Conservation (phyloP, 306 rosid species). For the Vigna nakashimae region DNA sequence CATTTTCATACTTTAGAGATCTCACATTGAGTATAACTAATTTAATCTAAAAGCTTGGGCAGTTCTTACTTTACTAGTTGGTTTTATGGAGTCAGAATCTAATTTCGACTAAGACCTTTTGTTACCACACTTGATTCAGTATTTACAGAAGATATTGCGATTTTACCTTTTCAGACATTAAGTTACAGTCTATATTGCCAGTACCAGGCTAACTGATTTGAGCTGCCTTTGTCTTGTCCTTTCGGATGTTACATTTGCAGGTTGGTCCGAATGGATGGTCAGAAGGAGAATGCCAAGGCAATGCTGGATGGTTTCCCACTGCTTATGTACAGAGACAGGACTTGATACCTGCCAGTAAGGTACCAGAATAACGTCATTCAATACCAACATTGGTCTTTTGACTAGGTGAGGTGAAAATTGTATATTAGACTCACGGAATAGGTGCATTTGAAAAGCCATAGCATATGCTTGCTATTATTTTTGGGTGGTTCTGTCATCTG, state of each 20-base stretch:
- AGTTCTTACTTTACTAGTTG: neutral
- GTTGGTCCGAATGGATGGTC: conserved; percentile 90
- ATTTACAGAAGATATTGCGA: neutral
- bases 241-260: conserved; percentile 44
- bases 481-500: conserved; percentile 40
- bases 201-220: conserved; percentile 5
- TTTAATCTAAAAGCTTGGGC: too few relatives aligned
- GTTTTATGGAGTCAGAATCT: neutral
- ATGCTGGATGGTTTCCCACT: conserved; percentile 95
- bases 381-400: conserved; percentile 40
- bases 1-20: neutral
- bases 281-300: conserved; percentile 80
- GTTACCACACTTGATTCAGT: conserved; percentile 18
- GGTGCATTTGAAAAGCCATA: conserved; percentile 35
- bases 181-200: conserved; percentile 13
- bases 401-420: conserved; percentile 44
- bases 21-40: too few relatives aligned
- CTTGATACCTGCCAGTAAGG: conserved; percentile 57
- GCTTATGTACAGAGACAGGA: conserved; percentile 85
- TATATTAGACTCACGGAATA: conserved; percentile 45
- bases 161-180: neutral
- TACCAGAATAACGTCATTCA: conserved; percentile 41
- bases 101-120: neutral
- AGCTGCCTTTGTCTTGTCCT: conserved; percentile 12
- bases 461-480: conserved; percentile 37